phyloP scores from a whole-genome alignment of 1,284 basidiomycete species.

The Sporisorium scitamineum region DNA sequence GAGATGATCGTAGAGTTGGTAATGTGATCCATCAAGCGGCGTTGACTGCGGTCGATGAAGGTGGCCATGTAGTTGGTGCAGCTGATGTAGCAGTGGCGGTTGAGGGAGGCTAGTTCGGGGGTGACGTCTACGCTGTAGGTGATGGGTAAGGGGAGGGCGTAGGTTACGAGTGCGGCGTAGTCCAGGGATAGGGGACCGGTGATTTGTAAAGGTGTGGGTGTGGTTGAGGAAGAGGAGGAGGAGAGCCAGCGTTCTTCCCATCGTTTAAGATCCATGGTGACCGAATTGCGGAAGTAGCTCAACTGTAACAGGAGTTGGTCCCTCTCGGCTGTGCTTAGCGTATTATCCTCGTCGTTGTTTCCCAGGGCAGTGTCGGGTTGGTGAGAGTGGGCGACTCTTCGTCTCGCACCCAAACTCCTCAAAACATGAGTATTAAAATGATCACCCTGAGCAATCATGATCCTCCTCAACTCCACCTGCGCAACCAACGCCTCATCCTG shows the following conservation, averaged over 20 bases:
- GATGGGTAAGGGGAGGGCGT: constrained; percentile 44
- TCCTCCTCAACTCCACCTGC: constrained; percentile 42
- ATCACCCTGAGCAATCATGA: constrained; percentile 35
- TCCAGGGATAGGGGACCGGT: constrained; percentile 36
- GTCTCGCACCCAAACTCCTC: constrained; percentile 15
- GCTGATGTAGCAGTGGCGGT: constrained; percentile 43
- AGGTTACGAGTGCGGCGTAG: constrained; percentile 47
- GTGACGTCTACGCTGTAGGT: constrained; percentile 27
- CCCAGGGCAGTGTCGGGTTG: neutral
- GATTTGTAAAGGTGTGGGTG: constrained; percentile 31
- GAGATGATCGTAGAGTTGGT: constrained; percentile 34
- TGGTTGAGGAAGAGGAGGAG: neutral
- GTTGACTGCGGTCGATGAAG: constrained; percentile 33
- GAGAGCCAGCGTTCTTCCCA: constrained; percentile 52
- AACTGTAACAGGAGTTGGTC: constrained; percentile 41
- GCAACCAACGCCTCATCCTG: constrained; percentile 55
- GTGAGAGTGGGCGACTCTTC: neutral
- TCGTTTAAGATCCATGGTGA: constrained; percentile 46
- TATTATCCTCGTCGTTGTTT: neutral
- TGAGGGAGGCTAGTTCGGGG: constrained; percentile 21
- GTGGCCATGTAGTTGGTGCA: constrained; percentile 48
- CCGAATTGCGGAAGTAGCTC: constrained; percentile 35
- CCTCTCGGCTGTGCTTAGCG: constrained; percentile 7
- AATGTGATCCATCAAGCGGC: constrained; percentile 21
- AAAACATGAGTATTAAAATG: constrained; percentile 44